Evolutionary conservation across 2,329 filamentous ascomycete genomes (phyloP).

Genomic region (Fusarium secorum): DNA sequence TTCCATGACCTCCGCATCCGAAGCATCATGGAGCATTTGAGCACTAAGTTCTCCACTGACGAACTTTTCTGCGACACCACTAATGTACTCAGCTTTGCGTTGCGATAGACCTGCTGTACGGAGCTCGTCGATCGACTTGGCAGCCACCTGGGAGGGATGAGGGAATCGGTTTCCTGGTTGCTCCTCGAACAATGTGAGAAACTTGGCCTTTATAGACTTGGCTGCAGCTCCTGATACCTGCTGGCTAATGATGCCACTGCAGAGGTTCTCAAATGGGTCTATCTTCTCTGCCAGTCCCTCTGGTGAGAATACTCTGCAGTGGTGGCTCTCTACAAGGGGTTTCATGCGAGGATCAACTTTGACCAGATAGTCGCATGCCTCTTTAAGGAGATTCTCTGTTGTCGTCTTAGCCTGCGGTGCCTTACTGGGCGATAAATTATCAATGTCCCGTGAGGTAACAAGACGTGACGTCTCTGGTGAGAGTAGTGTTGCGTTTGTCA

Average conservation of each 20-base stretch:
- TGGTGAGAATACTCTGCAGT: slow-evolving; percentile 81
- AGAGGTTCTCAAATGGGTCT: slow-evolving; percentile 85
- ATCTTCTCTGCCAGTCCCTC: slow-evolving; percentile 84
- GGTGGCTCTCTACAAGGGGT: slow-evolving; percentile 75
- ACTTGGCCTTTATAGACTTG: slow-evolving; percentile 85
- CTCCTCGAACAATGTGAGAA: slow-evolving; percentile 73
- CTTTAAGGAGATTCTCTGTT: slow-evolving; percentile 75
- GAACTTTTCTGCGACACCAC: slow-evolving; percentile 86
- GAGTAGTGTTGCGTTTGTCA: slow-evolving; percentile 74
- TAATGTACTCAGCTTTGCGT: slow-evolving; percentile 94
- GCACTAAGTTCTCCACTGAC: slow-evolving; percentile 76
- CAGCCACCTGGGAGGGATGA: slow-evolving; percentile 74
- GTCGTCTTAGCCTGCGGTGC: slow-evolving; percentile 54
- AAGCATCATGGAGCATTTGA: slow-evolving; percentile 76
- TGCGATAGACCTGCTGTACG: slow-evolving; percentile 89
- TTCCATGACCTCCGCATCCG: slow-evolving; percentile 86
- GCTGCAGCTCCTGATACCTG: slow-evolving; percentile 95
- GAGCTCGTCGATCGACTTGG: slow-evolving; percentile 69
- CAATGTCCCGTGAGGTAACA: slow-evolving; percentile 59
- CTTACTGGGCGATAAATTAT: slow-evolving; percentile 57
- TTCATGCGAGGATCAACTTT: slow-evolving; percentile 75
- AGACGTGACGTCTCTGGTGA: slow-evolving; percentile 74
- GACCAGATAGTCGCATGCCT: slow-evolving; percentile 79
- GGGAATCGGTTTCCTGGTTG: slow-evolving; percentile 66
- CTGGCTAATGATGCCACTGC: slow-evolving; percentile 91